Evolutionary conservation across 2,329 filamentous ascomycete genomes (phyloP).

Genomic region (Xylaria arbuscula): DNA sequence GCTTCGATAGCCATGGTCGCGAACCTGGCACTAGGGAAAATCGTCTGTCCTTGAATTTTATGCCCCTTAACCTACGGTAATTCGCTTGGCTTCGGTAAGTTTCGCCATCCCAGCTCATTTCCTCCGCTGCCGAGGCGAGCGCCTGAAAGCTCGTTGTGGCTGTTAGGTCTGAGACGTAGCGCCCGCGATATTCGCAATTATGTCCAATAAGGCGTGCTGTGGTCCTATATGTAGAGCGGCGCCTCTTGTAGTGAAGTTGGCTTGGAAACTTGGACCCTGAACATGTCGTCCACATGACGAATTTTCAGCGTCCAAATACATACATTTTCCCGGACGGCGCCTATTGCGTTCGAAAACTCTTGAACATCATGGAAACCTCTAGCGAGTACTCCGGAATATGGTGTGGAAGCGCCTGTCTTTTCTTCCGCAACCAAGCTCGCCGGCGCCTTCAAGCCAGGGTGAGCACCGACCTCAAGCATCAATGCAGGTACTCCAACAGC

Average conservation of each 20-base stretch:
- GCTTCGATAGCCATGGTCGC: constrained; percentile 18
- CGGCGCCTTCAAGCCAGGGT: background rate
- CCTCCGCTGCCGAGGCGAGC: constrained; percentile 3
- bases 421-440: background rate
- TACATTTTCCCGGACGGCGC: no score
- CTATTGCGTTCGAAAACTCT: no score
- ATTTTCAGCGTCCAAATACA: no score
- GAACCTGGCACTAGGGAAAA: constrained; percentile 16
- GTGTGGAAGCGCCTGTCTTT: background rate
- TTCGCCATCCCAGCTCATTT: constrained; percentile 5
- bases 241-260: no score
- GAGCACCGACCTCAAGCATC: background rate
- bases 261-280: no score
- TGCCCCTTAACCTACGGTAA: constrained; percentile 16
- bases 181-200: no score
- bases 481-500: background rate
- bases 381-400: constrained; percentile 13
- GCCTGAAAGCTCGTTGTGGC: background rate
- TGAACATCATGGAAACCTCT: background rate
- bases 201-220: no score
- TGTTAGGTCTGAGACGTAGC: no score
- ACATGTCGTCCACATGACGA: no score
- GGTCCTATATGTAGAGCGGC: no score
- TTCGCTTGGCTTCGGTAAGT: background rate
- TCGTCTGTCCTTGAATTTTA: constrained; percentile 9